Base-by-base conservation (phyloP, 306 rosid genomes). In the Hippophae tibetana region DNA sequence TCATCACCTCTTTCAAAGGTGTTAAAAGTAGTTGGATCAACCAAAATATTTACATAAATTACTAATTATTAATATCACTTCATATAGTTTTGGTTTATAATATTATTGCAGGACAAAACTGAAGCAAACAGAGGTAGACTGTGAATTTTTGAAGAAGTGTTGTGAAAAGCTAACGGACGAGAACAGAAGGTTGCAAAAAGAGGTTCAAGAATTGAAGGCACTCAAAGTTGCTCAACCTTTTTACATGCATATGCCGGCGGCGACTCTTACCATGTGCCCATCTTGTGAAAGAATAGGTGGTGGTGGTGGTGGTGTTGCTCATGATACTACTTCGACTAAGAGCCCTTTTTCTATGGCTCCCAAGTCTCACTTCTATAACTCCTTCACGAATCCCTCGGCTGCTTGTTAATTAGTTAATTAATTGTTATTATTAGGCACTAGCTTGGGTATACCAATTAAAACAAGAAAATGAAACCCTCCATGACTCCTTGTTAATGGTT, bases 111-210 rank as follows among this genome's bases (percentile, higher is more conserved):
- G 99, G 76, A 92, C 99, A 52, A 92, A 92, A 78, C 84, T 92
- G 65, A 92, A 92, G 80, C 99, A 92, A 67, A 92, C 99, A 2
- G 99, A 92, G 65, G 88, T 88, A 57, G 96, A 92, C 42, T 92
- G 89, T 44, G 99, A 92, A 65, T 81, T 85, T 56, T 70, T 92
- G 57, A 92, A 92, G 86, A 88, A 92, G 71, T 88, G 99, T 43
- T 92, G 96, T 13, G 96, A 85, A 66, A 80, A 87, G 1, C 72
- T 92, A 64, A 92, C 90, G 3, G 95, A 88, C 12, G 99, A 92
- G 74, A 92, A 92, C 63, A 70, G 85, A 55, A 76, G 86, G 73
- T 74, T 92, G 7, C 92, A 83, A 67, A 92, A 85, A 63, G 99
- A 92, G 65, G 47, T 92, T 0, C 93, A 83, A 64, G 99, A 92